Evolutionary conservation across 129 eudicot genomes (phyloP).

Genomic region (Rutidosis leptorrhynchoides): DNA sequence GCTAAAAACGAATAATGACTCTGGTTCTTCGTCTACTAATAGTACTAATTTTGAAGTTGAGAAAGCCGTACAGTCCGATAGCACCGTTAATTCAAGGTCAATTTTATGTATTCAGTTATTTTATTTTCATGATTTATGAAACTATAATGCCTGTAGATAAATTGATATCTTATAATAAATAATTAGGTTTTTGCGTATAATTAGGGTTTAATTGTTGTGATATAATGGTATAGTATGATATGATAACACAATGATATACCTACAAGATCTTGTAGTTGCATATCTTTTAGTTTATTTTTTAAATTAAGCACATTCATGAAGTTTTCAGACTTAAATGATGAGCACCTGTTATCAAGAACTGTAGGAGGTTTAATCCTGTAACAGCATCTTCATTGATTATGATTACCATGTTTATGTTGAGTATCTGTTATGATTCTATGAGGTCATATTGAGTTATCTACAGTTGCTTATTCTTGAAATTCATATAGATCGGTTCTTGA

Average conservation of each 20-base stretch:
- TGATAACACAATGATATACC: not conserved
- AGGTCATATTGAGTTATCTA: not conserved
- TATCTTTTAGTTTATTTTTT: too few species aligned
- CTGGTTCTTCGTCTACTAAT: slow-evolving; percentile 23
- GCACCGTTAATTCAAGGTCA: slow-evolving; percentile 36
- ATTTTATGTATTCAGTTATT: not conserved
- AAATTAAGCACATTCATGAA: not conserved
- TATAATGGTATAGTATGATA: slow-evolving; percentile 1
- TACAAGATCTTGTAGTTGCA: not conserved
- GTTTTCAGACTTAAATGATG: not conserved
- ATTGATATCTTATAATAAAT: not conserved
- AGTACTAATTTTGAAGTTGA: slow-evolving; percentile 33
- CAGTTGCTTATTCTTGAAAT: not conserved
- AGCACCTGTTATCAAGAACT: not conserved
- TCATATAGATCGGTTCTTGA: not conserved
- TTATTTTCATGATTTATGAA: too few species aligned
- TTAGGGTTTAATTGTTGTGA: slow-evolving; percentile 6
- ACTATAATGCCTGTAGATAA: not conserved
- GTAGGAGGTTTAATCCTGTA: not conserved
- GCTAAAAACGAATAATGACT: slow-evolving; percentile 27
- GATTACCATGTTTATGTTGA: not conserved
- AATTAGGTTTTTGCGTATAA: not conserved
- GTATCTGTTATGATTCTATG: not conserved
- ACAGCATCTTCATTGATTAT: not conserved
- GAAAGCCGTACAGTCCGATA: slow-evolving; percentile 39